Conservation (phyloP, 2,329 filamentous ascomycete genomes). For the Beauveria asiatica region DNA sequence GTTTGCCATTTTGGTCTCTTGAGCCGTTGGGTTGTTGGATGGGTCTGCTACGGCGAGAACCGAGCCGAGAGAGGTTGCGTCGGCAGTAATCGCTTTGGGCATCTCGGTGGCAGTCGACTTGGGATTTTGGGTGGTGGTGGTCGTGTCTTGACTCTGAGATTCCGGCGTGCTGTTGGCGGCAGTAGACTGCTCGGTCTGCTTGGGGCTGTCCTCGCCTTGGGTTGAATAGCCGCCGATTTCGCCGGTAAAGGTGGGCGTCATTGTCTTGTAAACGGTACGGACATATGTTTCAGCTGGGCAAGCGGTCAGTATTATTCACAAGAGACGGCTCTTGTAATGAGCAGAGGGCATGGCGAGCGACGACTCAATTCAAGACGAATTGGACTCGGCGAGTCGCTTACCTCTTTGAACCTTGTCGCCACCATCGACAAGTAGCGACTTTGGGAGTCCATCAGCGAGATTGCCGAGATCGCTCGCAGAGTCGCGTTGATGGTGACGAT, state of each 20-base stretch:
- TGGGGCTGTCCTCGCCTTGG: constrained; percentile 10
- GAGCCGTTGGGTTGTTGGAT: background rate
- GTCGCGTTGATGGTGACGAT: constrained; percentile 9
- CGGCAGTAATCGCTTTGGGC: constrained; percentile 16
- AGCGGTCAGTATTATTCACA: background rate
- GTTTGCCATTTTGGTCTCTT: background rate
- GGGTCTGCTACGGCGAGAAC: constrained; percentile 14
- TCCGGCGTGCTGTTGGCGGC: background rate
- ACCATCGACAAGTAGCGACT: background rate
- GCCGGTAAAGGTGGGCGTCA: constrained; percentile 33
- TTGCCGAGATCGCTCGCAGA: background rate
- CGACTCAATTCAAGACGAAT: background rate
- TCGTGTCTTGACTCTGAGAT: background rate
- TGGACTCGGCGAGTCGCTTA: background rate
- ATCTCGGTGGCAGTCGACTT: constrained; percentile 15
- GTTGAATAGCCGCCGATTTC: constrained; percentile 33
- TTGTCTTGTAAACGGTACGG: constrained; percentile 33
- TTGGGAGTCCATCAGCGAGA: background rate
- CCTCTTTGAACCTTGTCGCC: background rate
- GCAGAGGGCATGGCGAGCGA: background rate
- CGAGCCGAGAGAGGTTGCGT: constrained; percentile 19
- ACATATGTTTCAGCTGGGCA: constrained; percentile 12
- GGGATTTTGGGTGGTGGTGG: constrained; percentile 11
- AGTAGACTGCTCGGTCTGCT: constrained; percentile 11
- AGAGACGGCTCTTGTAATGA: background rate